These are phyloP conservation scores for Durusdinium trenchii DNA, from an alignment of 73 alveolate genomes.

Conservation along the genomic window DNA sequence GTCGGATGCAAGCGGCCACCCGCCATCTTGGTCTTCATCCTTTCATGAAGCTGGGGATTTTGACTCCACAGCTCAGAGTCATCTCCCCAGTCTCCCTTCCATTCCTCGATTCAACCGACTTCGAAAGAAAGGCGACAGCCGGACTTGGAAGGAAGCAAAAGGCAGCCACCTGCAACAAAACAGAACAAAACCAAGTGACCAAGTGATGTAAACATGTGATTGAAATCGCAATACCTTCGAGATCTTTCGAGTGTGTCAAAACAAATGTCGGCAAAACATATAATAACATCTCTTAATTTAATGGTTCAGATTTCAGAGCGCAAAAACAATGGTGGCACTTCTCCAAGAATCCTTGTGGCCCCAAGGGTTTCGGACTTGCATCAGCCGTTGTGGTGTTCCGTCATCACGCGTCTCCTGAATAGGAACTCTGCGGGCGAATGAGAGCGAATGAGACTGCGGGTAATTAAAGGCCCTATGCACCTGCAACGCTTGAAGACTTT, in stretches of 20 bases:
- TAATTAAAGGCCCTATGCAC: background rate
- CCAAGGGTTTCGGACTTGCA: conserved; percentile 66
- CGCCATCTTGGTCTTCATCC: background rate
- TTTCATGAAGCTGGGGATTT: conserved; percentile 27
- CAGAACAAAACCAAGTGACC: background rate
- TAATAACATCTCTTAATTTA: too few relatives aligned
- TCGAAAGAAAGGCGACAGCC: background rate
- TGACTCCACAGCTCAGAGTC: background rate
- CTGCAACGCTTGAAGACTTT: background rate
- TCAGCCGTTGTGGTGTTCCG: conserved; percentile 6
- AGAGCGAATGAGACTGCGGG: background rate
- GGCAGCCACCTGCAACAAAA: too few relatives aligned
- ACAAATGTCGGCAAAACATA: too few relatives aligned
- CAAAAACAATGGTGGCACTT: too few relatives aligned
- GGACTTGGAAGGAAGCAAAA: background rate
- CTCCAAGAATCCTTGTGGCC: background rate
- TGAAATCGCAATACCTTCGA: too few relatives aligned
- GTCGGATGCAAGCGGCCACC: too few relatives aligned
- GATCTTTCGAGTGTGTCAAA: too few relatives aligned
- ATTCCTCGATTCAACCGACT: background rate
- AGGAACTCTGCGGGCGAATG: background rate
- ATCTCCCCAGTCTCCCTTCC: conserved; percentile 71
- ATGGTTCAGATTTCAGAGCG: too few relatives aligned
- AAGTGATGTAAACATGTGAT: background rate
- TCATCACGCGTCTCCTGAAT: conserved; percentile 2